phyloP scores from a whole-genome alignment of 2,329 filamentous ascomycete species.

The Alternaria angustiovoidea region DNA sequence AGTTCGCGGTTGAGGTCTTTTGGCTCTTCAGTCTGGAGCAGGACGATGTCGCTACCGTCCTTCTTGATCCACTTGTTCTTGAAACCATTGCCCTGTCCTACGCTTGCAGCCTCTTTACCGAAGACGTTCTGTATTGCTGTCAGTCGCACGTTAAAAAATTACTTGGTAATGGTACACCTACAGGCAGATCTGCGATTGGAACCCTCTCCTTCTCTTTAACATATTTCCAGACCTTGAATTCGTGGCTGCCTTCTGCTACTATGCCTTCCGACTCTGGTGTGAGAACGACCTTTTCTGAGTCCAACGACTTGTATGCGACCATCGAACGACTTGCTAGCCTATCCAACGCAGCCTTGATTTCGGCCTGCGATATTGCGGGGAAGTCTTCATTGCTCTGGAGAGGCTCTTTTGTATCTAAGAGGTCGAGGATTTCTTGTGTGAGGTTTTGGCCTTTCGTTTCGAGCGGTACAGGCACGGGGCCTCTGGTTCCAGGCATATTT shows the following conservation, averaged over 20 bases:
- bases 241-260: slow-evolving; percentile 58
- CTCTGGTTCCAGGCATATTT: slow-evolving; percentile 57
- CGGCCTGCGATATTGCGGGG: slow-evolving; percentile 53
- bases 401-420: slow-evolving; percentile 61
- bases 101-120: slow-evolving; percentile 77
- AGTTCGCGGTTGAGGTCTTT: slow-evolving; percentile 80
- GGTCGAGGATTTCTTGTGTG: slow-evolving; percentile 82
- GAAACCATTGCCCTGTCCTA: slow-evolving; percentile 96
- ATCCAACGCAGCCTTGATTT: slow-evolving; percentile 87
- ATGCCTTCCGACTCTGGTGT: slow-evolving; percentile 86
- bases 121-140: slow-evolving; percentile 63
- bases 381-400: slow-evolving; percentile 62
- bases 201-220: slow-evolving; percentile 56
- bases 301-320: slow-evolving; percentile 84
- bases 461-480: slow-evolving; percentile 57
- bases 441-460: slow-evolving; percentile 59
- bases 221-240: slow-evolving; percentile 61
- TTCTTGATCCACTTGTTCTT: slow-evolving; percentile 75
- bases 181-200: slow-evolving; percentile 57
- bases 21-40: slow-evolving; percentile 72
- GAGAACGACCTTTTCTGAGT: slow-evolving; percentile 77
- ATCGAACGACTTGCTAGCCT: slow-evolving; percentile 84
- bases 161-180: slow-evolving; percentile 32
- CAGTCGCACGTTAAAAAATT: slow-evolving; percentile 19
- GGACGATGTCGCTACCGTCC: slow-evolving; percentile 62